These are phyloP conservation scores for Zygoascus ofunaensis DNA, from an alignment of 805 yeast species.

Conservation along the genomic window DNA sequence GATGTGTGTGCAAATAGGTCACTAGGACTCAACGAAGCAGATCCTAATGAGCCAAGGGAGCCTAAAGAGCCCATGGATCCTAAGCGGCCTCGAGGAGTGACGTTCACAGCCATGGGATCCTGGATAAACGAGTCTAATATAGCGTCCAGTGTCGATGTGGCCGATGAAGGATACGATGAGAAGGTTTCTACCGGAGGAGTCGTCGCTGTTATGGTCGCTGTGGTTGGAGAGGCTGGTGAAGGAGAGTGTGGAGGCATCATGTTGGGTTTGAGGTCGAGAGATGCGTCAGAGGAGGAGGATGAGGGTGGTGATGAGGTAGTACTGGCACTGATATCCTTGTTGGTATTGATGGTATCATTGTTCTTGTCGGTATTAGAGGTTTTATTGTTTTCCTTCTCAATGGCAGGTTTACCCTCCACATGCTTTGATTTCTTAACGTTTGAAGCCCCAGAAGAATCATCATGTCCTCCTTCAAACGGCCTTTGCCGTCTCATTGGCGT, in stretches of 20 bases:
- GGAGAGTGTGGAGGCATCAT: not conserved
- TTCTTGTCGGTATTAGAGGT: not conserved
- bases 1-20: not conserved
- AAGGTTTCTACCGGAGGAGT: constrained; percentile 4
- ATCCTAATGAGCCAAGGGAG: not conserved
- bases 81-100: not conserved
- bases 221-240: not conserved
- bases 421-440: not conserved
- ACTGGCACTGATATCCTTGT: too few species aligned
- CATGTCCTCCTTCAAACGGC: too few species aligned
- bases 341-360: too few species aligned
- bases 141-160: constrained; percentile 20
- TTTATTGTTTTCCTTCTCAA: not conserved
- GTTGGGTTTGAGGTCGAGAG: not conserved
- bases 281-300: not conserved
- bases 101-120: not conserved
- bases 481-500: not conserved
- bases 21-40: too few species aligned
- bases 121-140: constrained; percentile 19
- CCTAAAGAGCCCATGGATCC: not conserved
- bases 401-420: not conserved
- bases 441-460: too few species aligned
- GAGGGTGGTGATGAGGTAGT: too few species aligned
- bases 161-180: constrained; percentile 13
- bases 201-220: not conserved